These are phyloP conservation scores for Pouteria glomerata DNA, from an alignment of 148 eudicot genomes.

Conservation along the genomic window DNA sequence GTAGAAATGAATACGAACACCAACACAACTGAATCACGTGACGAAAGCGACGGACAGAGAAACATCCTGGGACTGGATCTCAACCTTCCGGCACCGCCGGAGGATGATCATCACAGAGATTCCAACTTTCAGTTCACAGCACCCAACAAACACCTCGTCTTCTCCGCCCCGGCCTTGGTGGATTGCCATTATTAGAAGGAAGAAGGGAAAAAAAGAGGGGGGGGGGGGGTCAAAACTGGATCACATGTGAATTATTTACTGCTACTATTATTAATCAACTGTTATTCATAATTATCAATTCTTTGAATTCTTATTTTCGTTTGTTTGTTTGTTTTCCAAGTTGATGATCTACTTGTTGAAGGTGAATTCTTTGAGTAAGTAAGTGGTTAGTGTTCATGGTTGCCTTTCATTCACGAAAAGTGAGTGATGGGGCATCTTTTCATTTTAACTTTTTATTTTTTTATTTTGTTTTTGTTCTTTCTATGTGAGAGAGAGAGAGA, in stretches of 20 bases:
- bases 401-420: constrained; percentile 54
- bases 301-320: not conserved
- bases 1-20: not conserved
- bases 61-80: constrained; percentile 56
- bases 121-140: constrained; percentile 17
- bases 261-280: not conserved
- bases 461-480: not conserved
- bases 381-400: constrained; percentile 40
- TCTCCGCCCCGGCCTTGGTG: constrained; percentile 39
- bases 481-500: not conserved
- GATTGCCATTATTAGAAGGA: constrained; percentile 34
- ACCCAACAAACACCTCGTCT: constrained; percentile 21
- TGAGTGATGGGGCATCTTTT: constrained; percentile 35
- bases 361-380: constrained; percentile 44
- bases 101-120: constrained; percentile 33
- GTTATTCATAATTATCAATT: not conserved
- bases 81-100: constrained; percentile 73
- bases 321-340: not conserved
- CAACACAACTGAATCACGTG: not conserved
- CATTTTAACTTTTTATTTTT: not conserved
- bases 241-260: constrained; percentile 5
- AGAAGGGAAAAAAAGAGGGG: not conserved
- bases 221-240: not conserved
- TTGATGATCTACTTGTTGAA: constrained; percentile 26
- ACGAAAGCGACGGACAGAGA: constrained; percentile 4